Conservation (phyloP, 495 filamentous ascomycete genomes). For the Elasticomyces elasticus region DNA sequence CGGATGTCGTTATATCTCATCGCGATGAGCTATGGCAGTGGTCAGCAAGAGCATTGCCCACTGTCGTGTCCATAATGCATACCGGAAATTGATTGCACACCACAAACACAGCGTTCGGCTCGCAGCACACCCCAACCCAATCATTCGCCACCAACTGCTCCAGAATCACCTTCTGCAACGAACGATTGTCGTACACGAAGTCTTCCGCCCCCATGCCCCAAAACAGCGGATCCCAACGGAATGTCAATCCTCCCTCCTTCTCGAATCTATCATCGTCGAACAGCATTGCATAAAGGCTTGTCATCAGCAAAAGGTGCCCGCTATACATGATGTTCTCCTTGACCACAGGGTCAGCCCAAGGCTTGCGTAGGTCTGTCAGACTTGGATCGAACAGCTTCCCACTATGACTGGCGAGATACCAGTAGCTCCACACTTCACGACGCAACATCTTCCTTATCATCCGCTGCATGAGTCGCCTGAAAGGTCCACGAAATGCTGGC, state of each 20-base stretch:
- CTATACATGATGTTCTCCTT: background rate
- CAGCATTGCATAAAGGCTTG: background rate
- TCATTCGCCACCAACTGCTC: background rate
- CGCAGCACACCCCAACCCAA: background rate
- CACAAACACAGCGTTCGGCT: background rate
- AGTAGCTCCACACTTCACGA: conserved; percentile 35
- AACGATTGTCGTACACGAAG: background rate
- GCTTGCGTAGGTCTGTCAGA: conserved; percentile 31
- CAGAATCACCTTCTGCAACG: background rate
- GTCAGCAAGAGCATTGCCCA: no score
- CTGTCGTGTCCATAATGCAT: no score
- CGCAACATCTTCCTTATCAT: conserved; percentile 35
- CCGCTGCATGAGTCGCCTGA: no score
- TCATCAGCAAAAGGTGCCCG: background rate
- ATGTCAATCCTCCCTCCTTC: background rate
- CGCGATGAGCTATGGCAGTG: background rate
- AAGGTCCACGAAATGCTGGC: background rate
- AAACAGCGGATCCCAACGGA: background rate
- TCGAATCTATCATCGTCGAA: background rate
- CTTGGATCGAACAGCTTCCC: conserved; percentile 27
- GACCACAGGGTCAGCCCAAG: conserved; percentile 11
- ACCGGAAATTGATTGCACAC: background rate
- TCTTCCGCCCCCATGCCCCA: background rate
- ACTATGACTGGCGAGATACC: conserved; percentile 29
- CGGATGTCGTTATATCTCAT: background rate